These are phyloP conservation scores for Penicillium sp. DNA, from an alignment of 2,329 filamentous ascomycete genomes.

Conservation along the genomic window DNA sequence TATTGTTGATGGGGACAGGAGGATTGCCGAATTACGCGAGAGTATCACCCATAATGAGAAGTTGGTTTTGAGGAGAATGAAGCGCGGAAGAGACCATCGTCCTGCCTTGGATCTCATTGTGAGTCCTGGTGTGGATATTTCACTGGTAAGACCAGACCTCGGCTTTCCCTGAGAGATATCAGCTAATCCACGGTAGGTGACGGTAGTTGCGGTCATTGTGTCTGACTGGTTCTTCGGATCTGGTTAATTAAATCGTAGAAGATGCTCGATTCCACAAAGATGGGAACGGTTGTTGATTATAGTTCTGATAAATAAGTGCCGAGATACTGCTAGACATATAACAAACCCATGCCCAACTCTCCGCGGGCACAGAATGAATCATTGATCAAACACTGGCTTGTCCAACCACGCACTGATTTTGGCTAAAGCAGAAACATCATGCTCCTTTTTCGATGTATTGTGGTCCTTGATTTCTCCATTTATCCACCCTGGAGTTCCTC, in stretches of 20 bases:
- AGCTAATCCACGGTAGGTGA: background rate
- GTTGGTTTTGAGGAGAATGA: constrained; percentile 13
- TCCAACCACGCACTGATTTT: constrained; percentile 3
- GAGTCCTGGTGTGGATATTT: constrained; percentile 24
- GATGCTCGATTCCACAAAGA: background rate
- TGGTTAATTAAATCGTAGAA: too few species aligned
- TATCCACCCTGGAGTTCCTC: constrained; percentile 12
- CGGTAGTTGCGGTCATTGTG: background rate
- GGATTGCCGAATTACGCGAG: constrained; percentile 23
- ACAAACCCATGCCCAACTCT: background rate
- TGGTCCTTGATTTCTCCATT: constrained; percentile 2
- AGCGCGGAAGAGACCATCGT: constrained; percentile 12
- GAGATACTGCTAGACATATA: background rate
- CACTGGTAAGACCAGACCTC: constrained; percentile 17
- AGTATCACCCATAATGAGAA: constrained; percentile 23
- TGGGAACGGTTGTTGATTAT: background rate
- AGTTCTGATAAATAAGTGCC: background rate
- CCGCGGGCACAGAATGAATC: background rate
- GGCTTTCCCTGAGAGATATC: background rate
- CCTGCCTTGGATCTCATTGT: constrained; percentile 26
- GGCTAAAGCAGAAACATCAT: constrained; percentile 5
- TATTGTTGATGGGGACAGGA: constrained; percentile 25
- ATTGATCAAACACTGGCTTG: background rate
- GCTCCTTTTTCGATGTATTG: background rate
- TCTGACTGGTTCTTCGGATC: too few species aligned